phyloP scores from a whole-genome alignment of 106 monocot genomes.

The Dendrobium catenatum region DNA sequence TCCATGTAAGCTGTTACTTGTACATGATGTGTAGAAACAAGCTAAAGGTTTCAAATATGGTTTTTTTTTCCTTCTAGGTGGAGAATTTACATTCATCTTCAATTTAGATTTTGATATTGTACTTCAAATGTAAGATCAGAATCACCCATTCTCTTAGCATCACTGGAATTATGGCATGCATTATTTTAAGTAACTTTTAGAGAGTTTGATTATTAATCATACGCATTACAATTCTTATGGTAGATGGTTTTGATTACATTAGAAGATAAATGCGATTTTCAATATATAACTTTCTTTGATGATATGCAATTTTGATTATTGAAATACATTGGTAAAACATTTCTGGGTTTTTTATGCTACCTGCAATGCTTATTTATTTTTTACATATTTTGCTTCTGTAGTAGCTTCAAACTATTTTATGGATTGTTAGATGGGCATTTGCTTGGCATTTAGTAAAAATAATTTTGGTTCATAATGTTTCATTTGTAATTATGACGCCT shows the following conservation, averaged over 20 bases:
- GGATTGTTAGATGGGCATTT: not conserved
- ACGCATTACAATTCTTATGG: too few species aligned
- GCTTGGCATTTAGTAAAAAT: not conserved
- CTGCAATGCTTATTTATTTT: not conserved
- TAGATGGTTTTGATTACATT: too few species aligned
- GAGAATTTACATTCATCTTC: not conserved
- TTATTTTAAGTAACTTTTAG: too few species aligned
- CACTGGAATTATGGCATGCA: too few species aligned
- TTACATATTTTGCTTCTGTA: not conserved
- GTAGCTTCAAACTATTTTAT: not conserved
- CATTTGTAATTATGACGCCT: not conserved
- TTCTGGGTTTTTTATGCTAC: not conserved
- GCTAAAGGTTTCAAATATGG: not conserved
- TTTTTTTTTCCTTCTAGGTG: not conserved
- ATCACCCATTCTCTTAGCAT: too few species aligned
- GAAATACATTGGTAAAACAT: too few species aligned
- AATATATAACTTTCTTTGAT: too few species aligned
- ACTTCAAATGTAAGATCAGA: not conserved
- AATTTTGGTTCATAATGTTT: not conserved
- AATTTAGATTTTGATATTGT: not conserved
- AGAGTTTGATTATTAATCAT: too few species aligned
- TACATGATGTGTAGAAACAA: not conserved
- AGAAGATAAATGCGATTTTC: too few species aligned
- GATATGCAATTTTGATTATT: too few species aligned
- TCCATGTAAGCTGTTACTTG: not conserved